phyloP scores from a whole-genome alignment of 179 eudicot genomes.

The Spergularia azorica region DNA sequence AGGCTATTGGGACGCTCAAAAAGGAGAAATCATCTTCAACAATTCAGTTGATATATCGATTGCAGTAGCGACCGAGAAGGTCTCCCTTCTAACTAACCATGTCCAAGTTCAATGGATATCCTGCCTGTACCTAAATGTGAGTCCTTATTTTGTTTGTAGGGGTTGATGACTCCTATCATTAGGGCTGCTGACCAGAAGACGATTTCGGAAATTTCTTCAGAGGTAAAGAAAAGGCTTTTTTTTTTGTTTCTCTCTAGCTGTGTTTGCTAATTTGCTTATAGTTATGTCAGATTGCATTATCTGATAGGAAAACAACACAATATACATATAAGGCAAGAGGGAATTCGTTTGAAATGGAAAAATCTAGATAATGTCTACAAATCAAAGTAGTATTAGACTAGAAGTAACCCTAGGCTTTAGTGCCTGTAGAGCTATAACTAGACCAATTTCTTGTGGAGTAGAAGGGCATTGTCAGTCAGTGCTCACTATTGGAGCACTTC shows the following conservation, averaged over 20 bases:
- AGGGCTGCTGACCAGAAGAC: constrained; percentile 97
- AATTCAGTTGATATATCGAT: constrained; percentile 90
- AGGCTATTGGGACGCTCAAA: constrained; percentile 84
- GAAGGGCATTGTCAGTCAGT: not conserved
- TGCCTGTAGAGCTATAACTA: not conserved
- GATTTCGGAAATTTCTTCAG: constrained; percentile 78
- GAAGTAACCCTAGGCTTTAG: constrained; percentile 9
- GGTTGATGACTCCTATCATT: constrained; percentile 95
- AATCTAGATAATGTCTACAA: not conserved
- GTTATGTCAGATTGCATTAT: not conserved
- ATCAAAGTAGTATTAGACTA: not conserved
- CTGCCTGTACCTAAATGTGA: constrained; percentile 18
- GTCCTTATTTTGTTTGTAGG: constrained; percentile 45
- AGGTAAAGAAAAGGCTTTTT: constrained; percentile 47
- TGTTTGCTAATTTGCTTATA: not conserved
- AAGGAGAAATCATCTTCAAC: constrained; percentile 57
- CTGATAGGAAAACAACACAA: not conserved
- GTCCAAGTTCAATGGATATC: not conserved
- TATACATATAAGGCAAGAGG: not conserved
- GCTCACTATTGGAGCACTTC: not conserved
- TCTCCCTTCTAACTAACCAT: constrained; percentile 17
- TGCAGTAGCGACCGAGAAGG: constrained; percentile 99
- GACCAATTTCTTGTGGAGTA: constrained; percentile 1
- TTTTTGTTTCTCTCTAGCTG: not conserved
- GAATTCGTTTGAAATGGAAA: not conserved